Conservation (phyloP, 345 rosid genomes). For the Jatropha curcas region DNA sequence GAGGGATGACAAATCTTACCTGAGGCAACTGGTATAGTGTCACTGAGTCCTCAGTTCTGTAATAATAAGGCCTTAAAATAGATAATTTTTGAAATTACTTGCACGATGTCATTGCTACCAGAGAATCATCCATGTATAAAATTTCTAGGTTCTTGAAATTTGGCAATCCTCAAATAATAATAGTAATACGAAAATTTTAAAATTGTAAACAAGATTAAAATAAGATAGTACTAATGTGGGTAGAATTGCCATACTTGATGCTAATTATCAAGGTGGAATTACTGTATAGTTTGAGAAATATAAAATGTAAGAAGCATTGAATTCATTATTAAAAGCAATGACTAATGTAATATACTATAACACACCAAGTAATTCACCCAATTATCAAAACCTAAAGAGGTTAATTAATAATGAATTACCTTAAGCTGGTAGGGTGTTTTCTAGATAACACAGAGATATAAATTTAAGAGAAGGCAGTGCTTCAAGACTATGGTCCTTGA, state of each 20-base stretch:
- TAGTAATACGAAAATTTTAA: background rate
- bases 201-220: background rate
- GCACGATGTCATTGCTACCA: background rate
- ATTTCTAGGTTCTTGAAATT: slow-evolving; percentile 2
- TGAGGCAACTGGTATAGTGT: background rate
- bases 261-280: no score
- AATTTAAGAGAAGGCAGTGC: no score
- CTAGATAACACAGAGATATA: no score
- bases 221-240: no score
- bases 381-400: no score
- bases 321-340: no score
- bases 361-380: no score
- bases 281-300: no score
- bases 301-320: no score
- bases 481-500: no score
- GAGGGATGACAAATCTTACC: background rate
- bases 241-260: no score
- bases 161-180: background rate
- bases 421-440: background rate
- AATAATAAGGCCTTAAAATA: background rate
- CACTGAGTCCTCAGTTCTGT: background rate
- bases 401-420: background rate
- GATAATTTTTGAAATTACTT: background rate
- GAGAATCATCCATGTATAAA: background rate
- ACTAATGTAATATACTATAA: no score